Evolutionary conservation across 2,329 filamentous ascomycete species (phyloP).

Genomic region (Tolypocladium ovalisporum): DNA sequence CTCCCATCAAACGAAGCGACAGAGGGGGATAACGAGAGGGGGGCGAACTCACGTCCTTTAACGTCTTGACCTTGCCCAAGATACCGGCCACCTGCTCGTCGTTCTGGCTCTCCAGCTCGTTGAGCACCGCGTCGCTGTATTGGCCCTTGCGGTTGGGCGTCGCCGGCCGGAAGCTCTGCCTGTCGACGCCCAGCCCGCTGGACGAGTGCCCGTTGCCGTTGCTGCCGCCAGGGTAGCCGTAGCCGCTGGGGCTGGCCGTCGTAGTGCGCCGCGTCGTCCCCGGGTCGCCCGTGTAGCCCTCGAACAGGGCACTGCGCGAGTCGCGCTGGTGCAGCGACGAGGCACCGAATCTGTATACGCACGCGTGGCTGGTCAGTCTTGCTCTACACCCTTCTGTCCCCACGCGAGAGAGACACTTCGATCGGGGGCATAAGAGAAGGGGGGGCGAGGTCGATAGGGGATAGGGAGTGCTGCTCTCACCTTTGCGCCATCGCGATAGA

Average conservation of each 20-base stretch:
- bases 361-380: neutral
- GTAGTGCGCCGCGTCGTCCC: slow-evolving; percentile 2
- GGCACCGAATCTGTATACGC: slow-evolving; percentile 45
- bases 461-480: slow-evolving; percentile 9
- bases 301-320: slow-evolving; percentile 63
- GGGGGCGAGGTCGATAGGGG: neutral
- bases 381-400: neutral
- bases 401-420: neutral
- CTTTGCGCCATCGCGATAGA: slow-evolving; percentile 21
- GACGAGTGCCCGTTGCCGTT: slow-evolving; percentile 38
- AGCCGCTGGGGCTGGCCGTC: slow-evolving; percentile 22
- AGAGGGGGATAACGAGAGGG: slow-evolving; percentile 2
- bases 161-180: slow-evolving; percentile 46
- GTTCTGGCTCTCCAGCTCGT: slow-evolving; percentile 92
- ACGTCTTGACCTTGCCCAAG: slow-evolving; percentile 73
- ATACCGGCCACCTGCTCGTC: slow-evolving; percentile 85
- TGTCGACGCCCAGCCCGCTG: slow-evolving; percentile 9
- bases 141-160: slow-evolving; percentile 75
- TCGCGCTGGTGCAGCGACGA: slow-evolving; percentile 65
- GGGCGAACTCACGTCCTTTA: slow-evolving; percentile 65
- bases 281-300: slow-evolving; percentile 50
- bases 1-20: too few relatives aligned
- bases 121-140: slow-evolving; percentile 84
- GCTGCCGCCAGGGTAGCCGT: slow-evolving; percentile 5
- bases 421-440: neutral